phyloP scores from a whole-genome alignment of 495 filamentous ascomycete species.

The Lasiosphaeriaceae sp. region DNA sequence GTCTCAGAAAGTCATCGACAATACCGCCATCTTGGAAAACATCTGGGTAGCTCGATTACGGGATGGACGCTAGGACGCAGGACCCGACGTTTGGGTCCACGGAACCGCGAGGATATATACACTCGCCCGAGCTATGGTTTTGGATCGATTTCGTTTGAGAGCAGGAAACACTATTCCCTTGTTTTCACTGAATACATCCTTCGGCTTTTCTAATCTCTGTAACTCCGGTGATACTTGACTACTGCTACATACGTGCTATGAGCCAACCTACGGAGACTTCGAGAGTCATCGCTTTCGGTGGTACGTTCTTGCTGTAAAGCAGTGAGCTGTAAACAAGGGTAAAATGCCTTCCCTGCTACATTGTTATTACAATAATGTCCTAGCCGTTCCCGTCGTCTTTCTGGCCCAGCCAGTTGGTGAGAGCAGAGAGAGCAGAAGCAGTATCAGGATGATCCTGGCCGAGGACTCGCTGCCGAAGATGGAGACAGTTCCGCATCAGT shows the following conservation, averaged over 20 bases:
- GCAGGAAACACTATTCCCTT: background rate
- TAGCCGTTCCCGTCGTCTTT: background rate
- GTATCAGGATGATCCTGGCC: background rate
- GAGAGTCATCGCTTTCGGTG: background rate
- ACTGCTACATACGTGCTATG: background rate
- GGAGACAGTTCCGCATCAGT: background rate
- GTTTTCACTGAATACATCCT: background rate
- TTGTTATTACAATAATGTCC: background rate
- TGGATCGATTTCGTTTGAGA: background rate
- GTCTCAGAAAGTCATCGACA: slow-evolving; percentile 5
- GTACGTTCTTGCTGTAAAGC: background rate
- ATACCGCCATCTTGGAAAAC: background rate
- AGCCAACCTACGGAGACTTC: background rate
- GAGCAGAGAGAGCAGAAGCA: background rate
- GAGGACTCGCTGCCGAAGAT: background rate
- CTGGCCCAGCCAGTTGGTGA: background rate
- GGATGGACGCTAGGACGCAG: background rate
- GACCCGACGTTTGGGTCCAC: background rate
- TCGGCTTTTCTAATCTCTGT: background rate
- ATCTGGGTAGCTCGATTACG: background rate
- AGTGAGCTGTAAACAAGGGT: background rate
- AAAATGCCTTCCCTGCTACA: background rate
- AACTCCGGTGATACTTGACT: background rate
- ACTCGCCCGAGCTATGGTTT: background rate
- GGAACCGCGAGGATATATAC: background rate